Evolutionary conservation across 495 filamentous ascomycete genomes (phyloP), one percentile per base, ranked within the genome.

Genomic region (Talaromyces adpressus): DNA sequence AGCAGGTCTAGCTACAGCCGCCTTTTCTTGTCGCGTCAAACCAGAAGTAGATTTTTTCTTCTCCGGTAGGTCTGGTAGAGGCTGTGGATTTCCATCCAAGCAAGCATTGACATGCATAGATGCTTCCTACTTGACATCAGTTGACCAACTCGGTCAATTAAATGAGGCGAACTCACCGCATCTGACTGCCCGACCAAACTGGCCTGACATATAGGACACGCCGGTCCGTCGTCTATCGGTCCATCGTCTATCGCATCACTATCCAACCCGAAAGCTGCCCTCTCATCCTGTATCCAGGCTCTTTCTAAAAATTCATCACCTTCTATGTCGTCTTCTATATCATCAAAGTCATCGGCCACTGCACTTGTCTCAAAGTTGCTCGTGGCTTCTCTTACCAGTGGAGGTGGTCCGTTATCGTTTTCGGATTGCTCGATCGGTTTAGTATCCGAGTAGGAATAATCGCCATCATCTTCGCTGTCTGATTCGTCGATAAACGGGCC

Each of bases 31-130:
- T 18, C 86, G 78, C 62, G 81, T 84, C 32, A 74, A 51, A 41
- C 72, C 73, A 4, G 70, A 58, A 6, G 64, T 69, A 36, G 67
- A 57, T 18, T 66, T 68, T 12, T 65, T 59, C 34, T 66, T 68
- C 12, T 64, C 57, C 29, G 82, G 77, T 22, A 87, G 63, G 6
- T 64, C 57, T 32, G 82, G 77, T 22, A 87, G 63, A 7, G 83
- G 81, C 54, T 80, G 75, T 14, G 86, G 80, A 59, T 88, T 89
- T 0, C 91, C 91, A 75, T 99, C 94, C 12, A 99, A 77, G 75
- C 94, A 99, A 41, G 85, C 83, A 71, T 99, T 99, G 63, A 98
- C 94, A 72, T 99, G 94, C 6, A 81, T 65, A 8, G 83, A 82
- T 20, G 78, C 76, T 34, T 81, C 85, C 79, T 77, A 73, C 76